A percentile compares a stretch with the other conserved stretches of the same genome.
These are phyloP conservation scores for Athelia sp. DNA, from an alignment of 1,284 basidiomycete genomes.

Conservation along the genomic window DNA sequence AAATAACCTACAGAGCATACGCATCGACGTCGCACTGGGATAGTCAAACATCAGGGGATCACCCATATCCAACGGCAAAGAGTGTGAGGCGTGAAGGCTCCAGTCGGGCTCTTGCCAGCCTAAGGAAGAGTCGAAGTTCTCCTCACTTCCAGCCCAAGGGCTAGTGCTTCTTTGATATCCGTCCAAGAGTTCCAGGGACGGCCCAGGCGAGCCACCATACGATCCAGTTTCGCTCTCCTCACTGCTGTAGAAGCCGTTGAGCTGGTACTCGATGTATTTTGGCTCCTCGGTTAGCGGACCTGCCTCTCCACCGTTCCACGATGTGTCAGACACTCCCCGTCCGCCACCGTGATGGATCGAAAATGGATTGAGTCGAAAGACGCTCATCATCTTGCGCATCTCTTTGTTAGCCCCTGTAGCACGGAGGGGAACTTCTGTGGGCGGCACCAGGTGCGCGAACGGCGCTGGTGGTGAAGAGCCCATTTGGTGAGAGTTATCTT, in stretches of 20 bases:
- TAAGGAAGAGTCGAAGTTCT: too few species aligned
- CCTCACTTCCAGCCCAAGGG: too few species aligned
- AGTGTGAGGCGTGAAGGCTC: too few species aligned
- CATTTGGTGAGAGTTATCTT: slow-evolving; percentile 24
- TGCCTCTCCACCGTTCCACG: slow-evolving; percentile 39
- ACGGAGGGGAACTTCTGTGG: slow-evolving; percentile 66
- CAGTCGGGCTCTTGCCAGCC: too few species aligned
- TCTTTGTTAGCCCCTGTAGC: slow-evolving; percentile 61
- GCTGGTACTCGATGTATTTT: slow-evolving; percentile 56
- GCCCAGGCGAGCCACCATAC: too few species aligned
- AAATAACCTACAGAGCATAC: too few species aligned
- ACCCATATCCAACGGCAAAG: too few species aligned
- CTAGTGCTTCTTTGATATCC: too few species aligned
- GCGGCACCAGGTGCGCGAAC: slow-evolving; percentile 38
- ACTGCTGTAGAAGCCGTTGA: slow-evolving; percentile 17
- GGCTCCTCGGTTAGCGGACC: slow-evolving; percentile 55
- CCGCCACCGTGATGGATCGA: slow-evolving; percentile 53
- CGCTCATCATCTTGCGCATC: slow-evolving; percentile 71
- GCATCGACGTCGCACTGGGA: too few species aligned
- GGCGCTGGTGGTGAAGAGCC: slow-evolving; percentile 21
- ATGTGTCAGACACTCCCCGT: slow-evolving; percentile 24
- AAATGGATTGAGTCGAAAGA: slow-evolving; percentile 73
- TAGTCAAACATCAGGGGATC: too few species aligned
- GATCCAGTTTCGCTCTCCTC: slow-evolving; percentile 1
- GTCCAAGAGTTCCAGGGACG: too few species aligned